Conservation (phyloP, 768 basidiomycete species). For the Cystofilobasidium bisporidii region DNA sequence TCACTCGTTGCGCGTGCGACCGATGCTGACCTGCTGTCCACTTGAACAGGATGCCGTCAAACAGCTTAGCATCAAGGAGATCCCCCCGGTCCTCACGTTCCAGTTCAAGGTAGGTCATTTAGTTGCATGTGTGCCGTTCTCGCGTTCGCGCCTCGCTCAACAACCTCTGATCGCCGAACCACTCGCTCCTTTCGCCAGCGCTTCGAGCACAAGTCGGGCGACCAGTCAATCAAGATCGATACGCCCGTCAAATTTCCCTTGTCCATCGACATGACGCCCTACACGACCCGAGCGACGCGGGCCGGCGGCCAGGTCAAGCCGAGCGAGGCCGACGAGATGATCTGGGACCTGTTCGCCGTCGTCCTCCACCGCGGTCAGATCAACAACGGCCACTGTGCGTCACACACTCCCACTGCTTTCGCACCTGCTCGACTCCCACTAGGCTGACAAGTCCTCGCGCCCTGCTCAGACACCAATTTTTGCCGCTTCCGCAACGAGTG, state of each 20-base stretch:
- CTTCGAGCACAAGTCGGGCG: constrained; percentile 64
- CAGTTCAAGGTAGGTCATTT: constrained; percentile 69
- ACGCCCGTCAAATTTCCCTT: constrained; percentile 71
- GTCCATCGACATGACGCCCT: constrained; percentile 77
- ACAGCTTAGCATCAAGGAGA: constrained; percentile 67
- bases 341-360: constrained; percentile 85
- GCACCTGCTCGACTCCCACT: background rate
- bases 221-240: constrained; percentile 67
- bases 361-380: constrained; percentile 91
- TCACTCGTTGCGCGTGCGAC: too few species aligned
- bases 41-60: constrained; percentile 63
- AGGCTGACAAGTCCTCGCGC: background rate
- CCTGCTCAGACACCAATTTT: constrained; percentile 55
- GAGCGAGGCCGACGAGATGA: constrained; percentile 44
- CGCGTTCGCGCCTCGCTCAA: too few species aligned
- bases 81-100: constrained; percentile 83
- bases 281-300: constrained; percentile 47
- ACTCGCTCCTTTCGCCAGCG: constrained; percentile 48
- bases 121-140: too few species aligned
- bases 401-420: too few species aligned
- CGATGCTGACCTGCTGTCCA: too few species aligned
- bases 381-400: constrained; percentile 71
- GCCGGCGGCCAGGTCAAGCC: constrained; percentile 18
- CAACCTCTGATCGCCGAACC: too few species aligned
- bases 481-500: constrained; percentile 83